Base-by-base conservation (phyloP, 192 early-diverging fungal genomes). In the Entrophospora sp. region DNA sequence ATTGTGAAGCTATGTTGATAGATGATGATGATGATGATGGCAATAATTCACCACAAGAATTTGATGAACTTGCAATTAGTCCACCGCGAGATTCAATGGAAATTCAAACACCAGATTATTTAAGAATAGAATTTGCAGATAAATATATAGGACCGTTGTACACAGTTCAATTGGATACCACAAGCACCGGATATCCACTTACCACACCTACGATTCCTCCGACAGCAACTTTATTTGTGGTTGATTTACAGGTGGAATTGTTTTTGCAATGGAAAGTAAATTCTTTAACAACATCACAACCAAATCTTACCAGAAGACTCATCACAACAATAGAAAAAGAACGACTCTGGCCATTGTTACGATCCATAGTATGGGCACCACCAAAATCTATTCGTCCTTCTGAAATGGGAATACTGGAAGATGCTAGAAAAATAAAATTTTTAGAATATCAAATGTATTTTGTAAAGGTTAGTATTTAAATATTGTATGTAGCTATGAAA, bases 161-260 rank as follows among this genome's bases (percentile, higher is more conserved):
- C 24, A 46, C 45, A 20, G 45, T 46, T 22, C 45, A 46, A 46
- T 22, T 46, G 24, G 20, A 8, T 22, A 46, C 18, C 18, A 22
- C 18, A 22, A n/a, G 45, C 24, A n/a, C 45, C 18, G 45, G 45
- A 46, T 46, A 8, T 20, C 45, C 45, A 46, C 18, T 46, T 22
- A 9, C 45, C 0, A 22, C 45, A 46, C 12, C 22, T 3, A 20
- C 45, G 4, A 22, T 22, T 22, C 45, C 45, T 46, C 18, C 45
- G 24, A 46, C 8, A 22, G 18, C 45, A 2, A n/a, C 45, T 24
- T 46, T 14, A 9, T 57, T 57, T 37, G 32, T 57, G n/a, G 28
- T 57, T 37, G 55, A 57, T 57, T 30, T 57, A 10, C 55, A 57
- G 37, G 28, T 32, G 1, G 55, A 57, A 57, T n/a, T 30, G 24